Percentiles rank a stretch among this genome's conserved stretches.
Conservation (phyloP, 2,329 filamentous ascomycete species). For the Elsinoe necatrix region DNA sequence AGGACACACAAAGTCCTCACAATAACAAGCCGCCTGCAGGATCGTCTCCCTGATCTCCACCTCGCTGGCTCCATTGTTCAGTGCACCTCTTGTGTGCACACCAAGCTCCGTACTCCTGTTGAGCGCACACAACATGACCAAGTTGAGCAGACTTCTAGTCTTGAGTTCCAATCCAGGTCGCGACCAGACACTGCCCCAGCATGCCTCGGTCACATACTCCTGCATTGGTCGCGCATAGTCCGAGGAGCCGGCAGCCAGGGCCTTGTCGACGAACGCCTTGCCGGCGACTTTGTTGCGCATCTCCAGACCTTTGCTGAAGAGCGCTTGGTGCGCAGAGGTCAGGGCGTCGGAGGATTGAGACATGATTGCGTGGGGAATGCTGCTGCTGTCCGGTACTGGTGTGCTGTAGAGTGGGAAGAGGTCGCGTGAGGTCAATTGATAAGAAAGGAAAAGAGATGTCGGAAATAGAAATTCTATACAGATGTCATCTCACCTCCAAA, state of each 20-base stretch:
- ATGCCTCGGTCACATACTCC: slow-evolving; percentile 53
- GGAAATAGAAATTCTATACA: not conserved
- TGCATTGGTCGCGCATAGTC: slow-evolving; percentile 55
- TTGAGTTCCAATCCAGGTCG: slow-evolving; percentile 54
- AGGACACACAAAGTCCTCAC: too few species aligned
- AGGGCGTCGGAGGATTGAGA: slow-evolving; percentile 17
- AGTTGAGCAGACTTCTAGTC: slow-evolving; percentile 54
- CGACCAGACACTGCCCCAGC: slow-evolving; percentile 58
- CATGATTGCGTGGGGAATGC: not conserved
- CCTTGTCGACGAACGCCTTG: slow-evolving; percentile 51
- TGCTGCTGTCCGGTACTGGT: not conserved
- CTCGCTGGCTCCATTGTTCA: slow-evolving; percentile 55
- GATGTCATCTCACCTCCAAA: slow-evolving; percentile 5
- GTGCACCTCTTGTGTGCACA: slow-evolving; percentile 53
- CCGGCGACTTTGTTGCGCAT: slow-evolving; percentile 54
- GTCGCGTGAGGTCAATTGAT: not conserved
- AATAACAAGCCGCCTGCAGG: slow-evolving; percentile 44
- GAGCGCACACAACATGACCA: slow-evolving; percentile 56
- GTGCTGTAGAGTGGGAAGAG: not conserved
- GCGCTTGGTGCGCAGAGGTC: slow-evolving; percentile 38
- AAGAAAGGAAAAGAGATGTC: not conserved
- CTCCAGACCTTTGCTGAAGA: slow-evolving; percentile 54
- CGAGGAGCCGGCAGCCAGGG: slow-evolving; percentile 47
- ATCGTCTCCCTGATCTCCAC: slow-evolving; percentile 55
- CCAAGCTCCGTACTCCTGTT: slow-evolving; percentile 53